Conservation (phyloP, 139 green algal genomes). For the Coelastrella sp. region DNA sequence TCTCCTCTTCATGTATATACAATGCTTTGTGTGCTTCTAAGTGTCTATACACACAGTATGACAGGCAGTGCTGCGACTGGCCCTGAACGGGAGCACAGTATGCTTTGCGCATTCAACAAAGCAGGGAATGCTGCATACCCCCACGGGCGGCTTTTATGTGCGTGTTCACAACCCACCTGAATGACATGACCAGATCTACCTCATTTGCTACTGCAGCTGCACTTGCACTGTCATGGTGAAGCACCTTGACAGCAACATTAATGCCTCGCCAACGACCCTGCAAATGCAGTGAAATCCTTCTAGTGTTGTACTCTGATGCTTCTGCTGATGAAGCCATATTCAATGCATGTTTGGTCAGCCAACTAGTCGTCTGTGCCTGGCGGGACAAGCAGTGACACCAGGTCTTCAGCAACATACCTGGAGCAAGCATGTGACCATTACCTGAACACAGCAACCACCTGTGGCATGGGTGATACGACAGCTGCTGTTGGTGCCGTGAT, state of each 20-base stretch:
- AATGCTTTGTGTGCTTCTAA: no score
- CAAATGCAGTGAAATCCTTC: neutral
- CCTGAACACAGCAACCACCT: neutral
- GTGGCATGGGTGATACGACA: neutral
- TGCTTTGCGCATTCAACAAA: no score
- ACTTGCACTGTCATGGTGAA: constrained; percentile 26
- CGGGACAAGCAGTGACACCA: neutral
- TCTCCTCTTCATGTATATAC: no score
- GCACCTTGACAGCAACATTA: constrained; percentile 38
- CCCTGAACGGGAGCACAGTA: no score
- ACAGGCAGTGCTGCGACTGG: neutral
- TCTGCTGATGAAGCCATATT: neutral
- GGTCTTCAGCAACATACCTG: neutral
- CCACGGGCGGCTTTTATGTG: no score
- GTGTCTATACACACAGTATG: neutral
- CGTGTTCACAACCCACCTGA: constrained; percentile 1
- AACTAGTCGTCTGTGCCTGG: neutral
- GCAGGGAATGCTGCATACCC: no score
- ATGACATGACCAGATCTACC: constrained; percentile 40
- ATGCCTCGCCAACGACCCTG: constrained; percentile 19
- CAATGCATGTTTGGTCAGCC: neutral
- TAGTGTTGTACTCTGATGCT: no score
- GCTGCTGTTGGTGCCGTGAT: no score
- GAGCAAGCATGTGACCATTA: neutral
- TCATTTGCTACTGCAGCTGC: constrained; percentile 36